Conservation (phyloP, 164 flowering plant genomes). For the Liriodendron chinense region DNA sequence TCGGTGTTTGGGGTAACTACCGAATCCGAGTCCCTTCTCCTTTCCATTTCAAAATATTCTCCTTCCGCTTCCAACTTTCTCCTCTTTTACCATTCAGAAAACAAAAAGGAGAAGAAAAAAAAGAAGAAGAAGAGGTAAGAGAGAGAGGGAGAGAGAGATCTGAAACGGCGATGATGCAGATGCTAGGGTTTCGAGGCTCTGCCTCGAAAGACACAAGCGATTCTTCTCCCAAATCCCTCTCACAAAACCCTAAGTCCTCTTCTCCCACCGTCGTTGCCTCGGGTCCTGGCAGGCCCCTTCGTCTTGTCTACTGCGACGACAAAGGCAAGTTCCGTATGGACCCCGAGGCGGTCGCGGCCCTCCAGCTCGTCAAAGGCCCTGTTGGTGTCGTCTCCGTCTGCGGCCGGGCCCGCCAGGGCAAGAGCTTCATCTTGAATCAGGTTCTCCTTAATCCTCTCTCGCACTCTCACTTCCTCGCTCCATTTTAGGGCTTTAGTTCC, state of each 20-base stretch:
- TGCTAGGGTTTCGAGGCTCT: conserved; percentile 34
- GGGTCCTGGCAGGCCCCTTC: conserved; percentile 90
- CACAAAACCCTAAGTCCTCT: conserved; percentile 12
- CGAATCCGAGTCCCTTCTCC: no score
- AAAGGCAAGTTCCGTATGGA: conserved; percentile 93
- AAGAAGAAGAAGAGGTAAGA: neutral
- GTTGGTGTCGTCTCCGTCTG: conserved; percentile 97
- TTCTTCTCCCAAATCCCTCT: conserved; percentile 22
- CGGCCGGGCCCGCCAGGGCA: conserved; percentile 98
- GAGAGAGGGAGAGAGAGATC: neutral
- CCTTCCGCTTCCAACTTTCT: no score
- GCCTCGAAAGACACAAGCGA: conserved; percentile 23
- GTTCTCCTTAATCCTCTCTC: conserved; percentile 23
- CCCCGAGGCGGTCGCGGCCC: conserved; percentile 87
- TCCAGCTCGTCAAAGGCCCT: conserved; percentile 91
- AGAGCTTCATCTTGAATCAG: conserved; percentile 93
- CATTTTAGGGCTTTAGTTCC: no score
- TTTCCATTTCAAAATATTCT: no score
- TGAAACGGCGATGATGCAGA: conserved; percentile 28
- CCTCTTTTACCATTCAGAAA: neutral
- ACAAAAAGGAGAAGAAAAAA: no score
- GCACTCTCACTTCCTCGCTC: no score
- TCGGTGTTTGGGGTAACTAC: no score
- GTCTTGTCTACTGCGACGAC: conserved; percentile 86
- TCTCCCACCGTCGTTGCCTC: conserved; percentile 22